Evolutionary conservation across 2,329 filamentous ascomycete species (phyloP), one percentile per base, ranked within the genome.

Genomic region (Clarireedia homoeocarpa): DNA sequence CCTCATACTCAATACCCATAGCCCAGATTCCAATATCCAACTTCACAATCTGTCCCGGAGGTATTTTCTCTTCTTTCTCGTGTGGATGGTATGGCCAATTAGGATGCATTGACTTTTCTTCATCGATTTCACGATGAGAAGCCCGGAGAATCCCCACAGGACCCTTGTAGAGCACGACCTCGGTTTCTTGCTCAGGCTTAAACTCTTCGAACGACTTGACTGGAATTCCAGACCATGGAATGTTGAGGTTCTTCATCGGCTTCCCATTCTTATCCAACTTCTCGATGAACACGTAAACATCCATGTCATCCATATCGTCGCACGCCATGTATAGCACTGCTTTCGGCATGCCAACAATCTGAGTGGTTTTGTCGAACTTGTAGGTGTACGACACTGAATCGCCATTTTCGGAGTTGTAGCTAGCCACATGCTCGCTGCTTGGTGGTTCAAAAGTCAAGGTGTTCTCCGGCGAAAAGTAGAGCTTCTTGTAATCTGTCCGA

Each of bases 311-410:
- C 14, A 66, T 63, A 12, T 71, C 68, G 2, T 66, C 62, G 55
- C 70, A 73, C 0, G 72, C 75, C 66, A 78, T 72, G 65, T 75
- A 76, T 0, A 80, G 63, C 0, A 73, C 63, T 0, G 74, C 74
- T 61, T 78, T 78, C 6, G 76, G 70, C 0, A 75, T 63, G 1
- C 76, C 77, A n/a, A 76, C 71, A 1, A 79, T 61, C 4, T 71
- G 65, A 0, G 73, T 70, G 2, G 64, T 62, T 46, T 73, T 62
- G 2, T 63, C 20, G 57, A 79, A 78, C 0, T 65, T 74, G 30
- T 34, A 34, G 9, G 30, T 34, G 12, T 34, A 34, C 4, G 30
- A 34, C 9, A 12, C 30, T 9, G 30, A 34, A 34, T 34, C 30
- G 12, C 12, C 30, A 12, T 4, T 34, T 34, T 34, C 30, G 10